Conservation (phyloP, 768 basidiomycete genomes). For the Naematelia encephala region DNA sequence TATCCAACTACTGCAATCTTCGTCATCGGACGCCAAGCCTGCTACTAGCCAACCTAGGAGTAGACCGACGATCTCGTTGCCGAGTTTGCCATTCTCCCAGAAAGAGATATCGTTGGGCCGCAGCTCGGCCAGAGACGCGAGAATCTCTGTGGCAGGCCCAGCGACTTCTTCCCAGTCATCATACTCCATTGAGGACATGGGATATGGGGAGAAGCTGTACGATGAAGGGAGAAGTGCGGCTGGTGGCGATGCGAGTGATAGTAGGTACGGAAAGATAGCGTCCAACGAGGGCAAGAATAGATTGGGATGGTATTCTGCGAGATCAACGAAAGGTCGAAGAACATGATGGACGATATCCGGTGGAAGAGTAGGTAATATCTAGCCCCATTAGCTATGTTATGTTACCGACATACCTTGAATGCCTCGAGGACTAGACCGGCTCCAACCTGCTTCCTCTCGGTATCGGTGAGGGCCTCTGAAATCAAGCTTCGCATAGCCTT, state of each 20-base stretch:
- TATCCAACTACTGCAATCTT: conserved; percentile 59
- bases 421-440: conserved; percentile 22
- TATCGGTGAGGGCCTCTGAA: conserved; percentile 28
- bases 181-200: conserved; percentile 35
- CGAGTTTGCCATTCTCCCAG: conserved; percentile 60
- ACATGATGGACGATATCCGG: conserved; percentile 23
- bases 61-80: conserved; percentile 41
- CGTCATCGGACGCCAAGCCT: conserved; percentile 44
- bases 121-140: conserved; percentile 76
- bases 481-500: conserved; percentile 35
- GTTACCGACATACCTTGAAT: conserved; percentile 30
- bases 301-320: conserved; percentile 29
- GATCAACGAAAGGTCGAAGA: conserved; percentile 34
- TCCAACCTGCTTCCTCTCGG: conserved; percentile 34
- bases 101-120: conserved; percentile 73
- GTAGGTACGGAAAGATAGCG: conserved; percentile 22
- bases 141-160: conserved; percentile 73
- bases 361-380: conserved; percentile 28
- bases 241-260: conserved; percentile 28
- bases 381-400: neutral
- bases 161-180: conserved; percentile 70
- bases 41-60: conserved; percentile 35
- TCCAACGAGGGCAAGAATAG: conserved; percentile 23
- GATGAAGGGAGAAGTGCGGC: neutral
- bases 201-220: conserved; percentile 23